These are phyloP conservation scores for Anisodus tanguticus DNA, from an alignment of 257 asterid genomes.

Conservation along the genomic window DNA sequence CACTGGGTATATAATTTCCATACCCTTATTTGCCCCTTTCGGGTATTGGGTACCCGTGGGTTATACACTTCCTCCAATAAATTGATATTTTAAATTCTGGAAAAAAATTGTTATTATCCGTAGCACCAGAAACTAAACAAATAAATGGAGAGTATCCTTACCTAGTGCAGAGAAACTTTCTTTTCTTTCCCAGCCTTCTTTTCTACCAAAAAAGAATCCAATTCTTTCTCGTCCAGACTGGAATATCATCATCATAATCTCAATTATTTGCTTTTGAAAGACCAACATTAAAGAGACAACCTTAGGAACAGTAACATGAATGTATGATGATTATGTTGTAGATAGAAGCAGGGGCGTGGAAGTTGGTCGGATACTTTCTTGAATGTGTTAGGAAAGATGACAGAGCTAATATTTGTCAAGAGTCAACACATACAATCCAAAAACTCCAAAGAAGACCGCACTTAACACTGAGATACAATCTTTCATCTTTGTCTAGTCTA, in stretches of 20 bases:
- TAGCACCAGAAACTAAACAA: neutral
- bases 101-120: neutral
- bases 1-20: too few species aligned
- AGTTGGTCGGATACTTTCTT: neutral
- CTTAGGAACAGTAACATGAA: neutral
- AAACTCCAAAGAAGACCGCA: neutral
- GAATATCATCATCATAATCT: neutral
- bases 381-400: neutral
- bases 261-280: neutral
- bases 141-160: neutral
- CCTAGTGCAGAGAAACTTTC: neutral
- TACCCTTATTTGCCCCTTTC: too few species aligned
- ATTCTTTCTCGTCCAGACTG: constrained; percentile 14
- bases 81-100: neutral
- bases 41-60: too few species aligned
- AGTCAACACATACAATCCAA: neutral
- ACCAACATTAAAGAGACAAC: neutral
- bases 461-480: too few species aligned
- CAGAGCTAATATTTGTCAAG: neutral
- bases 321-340: neutral
- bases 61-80: too few species aligned
- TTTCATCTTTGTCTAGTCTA: neutral
- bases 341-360: neutral
- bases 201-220: neutral
- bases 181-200: too few species aligned